phyloP scores from a whole-genome alignment of 805 yeast genomes.

The Pichia paraexigua region DNA sequence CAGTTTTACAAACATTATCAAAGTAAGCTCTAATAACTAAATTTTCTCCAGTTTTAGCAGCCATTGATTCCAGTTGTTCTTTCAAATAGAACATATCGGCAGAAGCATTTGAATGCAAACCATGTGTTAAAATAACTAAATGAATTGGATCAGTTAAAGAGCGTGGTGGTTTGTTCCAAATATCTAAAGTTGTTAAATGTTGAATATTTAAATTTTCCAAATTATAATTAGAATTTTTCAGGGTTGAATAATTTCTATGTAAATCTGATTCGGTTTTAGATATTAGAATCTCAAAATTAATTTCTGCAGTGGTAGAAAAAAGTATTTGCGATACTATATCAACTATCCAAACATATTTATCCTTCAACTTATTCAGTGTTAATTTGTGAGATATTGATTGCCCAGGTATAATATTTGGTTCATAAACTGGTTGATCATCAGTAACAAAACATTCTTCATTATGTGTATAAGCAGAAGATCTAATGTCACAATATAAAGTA shows the following conservation, averaged over 20 bases:
- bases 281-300: constrained; percentile 56
- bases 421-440: constrained; percentile 70
- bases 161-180: constrained; percentile 70
- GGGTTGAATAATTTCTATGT: constrained; percentile 24
- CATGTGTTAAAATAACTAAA: constrained; percentile 82
- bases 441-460: constrained; percentile 48
- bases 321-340: constrained; percentile 78
- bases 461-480: constrained; percentile 56
- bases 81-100: constrained; percentile 87
- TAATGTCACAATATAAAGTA: constrained; percentile 73
- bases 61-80: constrained; percentile 57
- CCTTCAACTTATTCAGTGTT: constrained; percentile 54
- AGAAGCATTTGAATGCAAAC: constrained; percentile 81
- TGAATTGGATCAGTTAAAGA: constrained; percentile 54
- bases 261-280: constrained; percentile 36
- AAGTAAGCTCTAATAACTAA: constrained; percentile 75
- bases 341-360: constrained; percentile 62
- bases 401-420: constrained; percentile 64
- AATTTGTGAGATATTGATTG: constrained; percentile 54
- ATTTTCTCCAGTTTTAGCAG: constrained; percentile 44
- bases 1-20: constrained; percentile 83
- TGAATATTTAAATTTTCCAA: constrained; percentile 33
- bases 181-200: constrained; percentile 50
- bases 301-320: constrained; percentile 59
- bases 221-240: constrained; percentile 15